Percentiles rank a stretch among this genome's conserved stretches.
These are phyloP conservation scores for Carex arenaria DNA, from an alignment of 202 grass and related monocot genomes.

Conservation along the genomic window DNA sequence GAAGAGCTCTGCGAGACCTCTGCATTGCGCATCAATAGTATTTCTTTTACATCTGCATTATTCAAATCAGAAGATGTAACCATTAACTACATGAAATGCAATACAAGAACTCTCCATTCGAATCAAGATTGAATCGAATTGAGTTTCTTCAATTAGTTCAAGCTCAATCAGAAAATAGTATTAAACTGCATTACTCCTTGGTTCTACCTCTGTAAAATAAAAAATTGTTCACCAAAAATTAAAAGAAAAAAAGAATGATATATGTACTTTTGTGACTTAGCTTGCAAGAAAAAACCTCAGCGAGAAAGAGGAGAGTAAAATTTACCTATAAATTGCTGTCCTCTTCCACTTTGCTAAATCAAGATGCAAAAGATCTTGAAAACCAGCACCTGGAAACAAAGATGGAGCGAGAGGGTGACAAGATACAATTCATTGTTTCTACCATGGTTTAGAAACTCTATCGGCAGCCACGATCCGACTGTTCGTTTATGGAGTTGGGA, in stretches of 20 bases:
- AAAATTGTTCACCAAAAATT: neutral
- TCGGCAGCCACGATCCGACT: neutral
- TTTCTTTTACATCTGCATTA: conserved; percentile 35
- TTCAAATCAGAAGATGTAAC: neutral
- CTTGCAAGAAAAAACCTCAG: neutral
- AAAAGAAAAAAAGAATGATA: neutral
- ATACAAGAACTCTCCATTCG: neutral
- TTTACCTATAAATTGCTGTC: conserved; percentile 16
- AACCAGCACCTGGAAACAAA: neutral
- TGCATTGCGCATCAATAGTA: conserved; percentile 61
- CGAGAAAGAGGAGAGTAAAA: neutral
- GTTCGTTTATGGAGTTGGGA: neutral
- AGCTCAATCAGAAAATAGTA: neutral
- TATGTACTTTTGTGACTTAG: neutral
- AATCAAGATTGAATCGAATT: neutral
- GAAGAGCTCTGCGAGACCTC: conserved; percentile 64
- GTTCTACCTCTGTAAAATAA: neutral
- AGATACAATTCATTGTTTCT: neutral
- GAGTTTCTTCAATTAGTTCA: neutral
- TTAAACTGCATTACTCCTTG: neutral
- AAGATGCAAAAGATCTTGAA: conserved; percentile 16
- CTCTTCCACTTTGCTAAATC: neutral
- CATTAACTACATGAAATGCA: neutral
- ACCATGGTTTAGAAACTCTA: neutral
- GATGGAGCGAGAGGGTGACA: neutral